phyloP scores from a whole-genome alignment of 768 basidiomycete species.

The Trichaptum fuscoviolaceum region DNA sequence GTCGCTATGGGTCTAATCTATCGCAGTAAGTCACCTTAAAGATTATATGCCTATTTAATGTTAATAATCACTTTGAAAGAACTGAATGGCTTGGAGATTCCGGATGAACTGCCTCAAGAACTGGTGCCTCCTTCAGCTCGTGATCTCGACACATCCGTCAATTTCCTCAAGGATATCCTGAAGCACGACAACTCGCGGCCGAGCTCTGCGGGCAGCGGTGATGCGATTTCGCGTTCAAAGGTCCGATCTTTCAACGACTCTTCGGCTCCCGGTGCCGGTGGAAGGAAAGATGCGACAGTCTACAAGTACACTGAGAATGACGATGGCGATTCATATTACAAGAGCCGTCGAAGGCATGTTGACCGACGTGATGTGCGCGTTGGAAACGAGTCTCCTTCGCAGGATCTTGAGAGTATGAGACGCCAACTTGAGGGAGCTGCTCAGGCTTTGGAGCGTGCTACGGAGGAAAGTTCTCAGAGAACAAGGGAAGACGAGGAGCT shows the following conservation, averaged over 20 bases:
- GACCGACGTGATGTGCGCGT: conserved; percentile 79
- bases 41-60: not conserved
- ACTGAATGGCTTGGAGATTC: conserved; percentile 88
- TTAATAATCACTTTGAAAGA: conserved; percentile 39
- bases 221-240: conserved; percentile 54
- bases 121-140: conserved; percentile 88
- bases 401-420: conserved; percentile 85
- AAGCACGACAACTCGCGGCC: conserved; percentile 74
- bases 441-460: conserved; percentile 68
- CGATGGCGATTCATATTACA: conserved; percentile 64
- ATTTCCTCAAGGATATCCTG: conserved; percentile 82
- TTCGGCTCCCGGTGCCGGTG: conserved; percentile 46
- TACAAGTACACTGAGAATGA: conserved; percentile 77
- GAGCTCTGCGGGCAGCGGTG: conserved; percentile 50
- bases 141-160: conserved; percentile 85
- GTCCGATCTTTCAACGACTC: conserved; percentile 65
- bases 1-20: conserved; percentile 99
- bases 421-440: conserved; percentile 75
- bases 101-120: conserved; percentile 81
- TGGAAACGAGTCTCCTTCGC: conserved; percentile 57
- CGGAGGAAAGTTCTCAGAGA: conserved; percentile 54
- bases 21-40: conserved; percentile 59
- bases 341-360: conserved; percentile 75
- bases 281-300: conserved; percentile 82
- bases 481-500: conserved; percentile 84